Evolutionary conservation across 1,284 basidiomycete species (phyloP), one percentile per base, ranked within the genome.

Genomic region (Tilletia horrida): DNA sequence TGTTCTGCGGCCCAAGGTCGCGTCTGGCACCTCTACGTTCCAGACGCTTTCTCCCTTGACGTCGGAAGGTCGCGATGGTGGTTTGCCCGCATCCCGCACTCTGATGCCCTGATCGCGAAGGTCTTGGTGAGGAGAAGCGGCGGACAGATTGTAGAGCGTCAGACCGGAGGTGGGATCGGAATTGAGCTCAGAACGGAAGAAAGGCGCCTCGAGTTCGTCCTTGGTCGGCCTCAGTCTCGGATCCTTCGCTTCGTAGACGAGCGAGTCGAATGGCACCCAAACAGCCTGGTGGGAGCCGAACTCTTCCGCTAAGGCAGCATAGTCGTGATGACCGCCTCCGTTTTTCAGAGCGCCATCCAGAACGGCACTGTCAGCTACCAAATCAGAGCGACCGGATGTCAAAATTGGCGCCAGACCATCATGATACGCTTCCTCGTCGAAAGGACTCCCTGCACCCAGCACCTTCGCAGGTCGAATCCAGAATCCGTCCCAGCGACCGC

Each of bases 401-500:
- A 63, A 40, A 14, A 84, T 71, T 3, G 82, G 77, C 27, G 71
- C 61, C 47, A 83, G 81, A 42, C 76, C 64, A 14, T 72, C 70
- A 25, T 76, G 75, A 48, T 81, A 82, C 8, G 84, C 74, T 21
- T 83, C 71, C 23, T 76, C 72, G 35, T 82, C 74, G 66, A 75
- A 76, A 23, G 77, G 70, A 23, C 27, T 13, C 7, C 42, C 27
- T 7, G 42, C 16, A 11, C 35, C 11, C 35, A 40, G 35, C 18
- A 25, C 62, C 23, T 21, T 50, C 27, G 25, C 31, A 21, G 63
- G 25, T 9, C 77, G 71, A 1, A 75, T 71, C 76, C 79, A 79
- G 57, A 89, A 87, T 62, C 88, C 90, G 7, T 67, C 72, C 81
- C 83, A 84, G 45, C 83, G 73, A 9, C 84, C 83, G 27, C 84